Evolutionary conservation across 2,329 filamentous ascomycete genomes (phyloP), one percentile per base, ranked within the genome.

Genomic region (Epichloe uncinata): DNA sequence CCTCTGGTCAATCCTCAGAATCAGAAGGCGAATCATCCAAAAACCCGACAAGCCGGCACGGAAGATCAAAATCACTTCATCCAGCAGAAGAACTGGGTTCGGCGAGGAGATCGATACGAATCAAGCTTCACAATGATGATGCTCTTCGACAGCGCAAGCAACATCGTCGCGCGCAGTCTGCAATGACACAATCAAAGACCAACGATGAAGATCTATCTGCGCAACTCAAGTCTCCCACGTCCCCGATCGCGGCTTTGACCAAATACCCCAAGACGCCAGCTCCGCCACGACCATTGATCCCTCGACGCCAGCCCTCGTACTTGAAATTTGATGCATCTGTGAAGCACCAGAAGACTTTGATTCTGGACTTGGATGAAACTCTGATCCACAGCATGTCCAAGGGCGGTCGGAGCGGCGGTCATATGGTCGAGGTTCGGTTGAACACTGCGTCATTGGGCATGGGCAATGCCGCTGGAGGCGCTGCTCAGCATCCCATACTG

Each of bases 311-410:
- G 61, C 88, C 90, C 18, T 96, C 90, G 0, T 96, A 95, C 63
- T 78, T 87, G 41, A 79, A 82, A 51, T 64, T 78, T 30, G 73
- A 78, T 51, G 69, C 78, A 53, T 63, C 75, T 51, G 59, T 66
- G 57, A 72, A 79, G 43, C 81, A 84, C 53, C 85, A 93, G 61
- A 98, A 98, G 73, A 98, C 93, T 0, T 70, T 98, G 52, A 90
- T 98, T 55, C 75, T 98, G 48, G 93, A 98, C 65, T 79, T 98
- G 16, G 93, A 98, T 67, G 93, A 98, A 69, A 98, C 93, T 0
- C 71, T 98, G 57, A 98, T 98, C 57, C 93, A 98, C 73, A 96
- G 89, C 67, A 89, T 97, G 77, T 90, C 91, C 53, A 96, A 96
- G 65, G 93, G 93, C 33, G 90, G 91, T 48, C 81, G 91, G 52